Percentiles rank a stretch among this genome's conserved stretches.
phyloP scores from a whole-genome alignment of 31 red algal genomes.

The Bonnemaisonia californica region DNA sequence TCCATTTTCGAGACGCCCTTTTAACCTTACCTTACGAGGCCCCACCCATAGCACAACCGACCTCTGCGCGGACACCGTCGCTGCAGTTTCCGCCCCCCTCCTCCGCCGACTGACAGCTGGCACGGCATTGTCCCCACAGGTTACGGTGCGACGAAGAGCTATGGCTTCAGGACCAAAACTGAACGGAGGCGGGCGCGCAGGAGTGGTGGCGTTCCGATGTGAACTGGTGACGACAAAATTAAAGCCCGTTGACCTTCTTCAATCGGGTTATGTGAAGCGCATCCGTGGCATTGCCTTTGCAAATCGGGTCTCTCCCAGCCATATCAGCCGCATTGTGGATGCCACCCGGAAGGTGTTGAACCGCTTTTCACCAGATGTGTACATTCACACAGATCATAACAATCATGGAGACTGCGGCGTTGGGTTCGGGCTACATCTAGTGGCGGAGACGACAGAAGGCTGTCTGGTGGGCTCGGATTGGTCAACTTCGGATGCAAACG shows the following conservation, averaged over 20 bases:
- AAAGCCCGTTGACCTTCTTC: conserved; percentile 66
- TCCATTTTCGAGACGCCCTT: conserved; percentile 69
- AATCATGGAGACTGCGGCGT: conserved; percentile 58
- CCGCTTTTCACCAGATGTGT: conserved; percentile 79
- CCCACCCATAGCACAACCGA: conserved; percentile 62
- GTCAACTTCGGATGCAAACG: conserved; percentile 14
- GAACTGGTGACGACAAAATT: conserved; percentile 68
- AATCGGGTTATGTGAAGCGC: conserved; percentile 84
- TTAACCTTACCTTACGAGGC: conserved; percentile 69
- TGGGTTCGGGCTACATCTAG: conserved; percentile 72
- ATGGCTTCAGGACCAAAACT: not conserved
- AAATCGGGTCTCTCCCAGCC: conserved; percentile 64
- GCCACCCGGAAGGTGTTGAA: conserved; percentile 60
- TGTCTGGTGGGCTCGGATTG: conserved; percentile 81
- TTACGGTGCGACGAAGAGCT: conserved; percentile 56
- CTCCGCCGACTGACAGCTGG: conserved; percentile 64
- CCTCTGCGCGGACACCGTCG: conserved; percentile 67
- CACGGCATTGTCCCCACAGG: conserved; percentile 22
- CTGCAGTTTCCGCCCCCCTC: conserved; percentile 77
- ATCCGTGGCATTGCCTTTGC: conserved; percentile 81
- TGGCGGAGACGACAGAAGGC: conserved; percentile 77
- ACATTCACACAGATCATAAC: conserved; percentile 77
- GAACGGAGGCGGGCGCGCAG: conserved; percentile 39
- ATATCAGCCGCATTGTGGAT: conserved; percentile 73
- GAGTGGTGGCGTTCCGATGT: conserved; percentile 68